These are phyloP conservation scores for Hysterangium stoloniferum DNA, from an alignment of 768 basidiomycete genomes.

Conservation along the genomic window DNA sequence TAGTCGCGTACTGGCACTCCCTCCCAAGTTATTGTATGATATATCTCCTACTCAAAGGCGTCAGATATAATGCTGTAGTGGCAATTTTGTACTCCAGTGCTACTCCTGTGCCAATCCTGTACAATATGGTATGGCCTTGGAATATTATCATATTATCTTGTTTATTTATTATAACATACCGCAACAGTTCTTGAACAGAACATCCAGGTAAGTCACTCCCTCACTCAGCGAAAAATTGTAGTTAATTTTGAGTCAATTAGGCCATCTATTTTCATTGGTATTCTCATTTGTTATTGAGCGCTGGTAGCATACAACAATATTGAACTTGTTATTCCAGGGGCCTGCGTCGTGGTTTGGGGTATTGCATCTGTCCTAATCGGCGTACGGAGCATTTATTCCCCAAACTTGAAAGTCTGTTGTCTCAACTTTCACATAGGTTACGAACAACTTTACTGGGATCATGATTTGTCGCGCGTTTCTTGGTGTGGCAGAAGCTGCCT, in stretches of 20 bases:
- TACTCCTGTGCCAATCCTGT: constrained; percentile 56
- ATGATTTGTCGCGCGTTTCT: constrained; percentile 52
- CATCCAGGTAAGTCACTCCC: constrained; percentile 34
- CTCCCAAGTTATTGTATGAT: background rate
- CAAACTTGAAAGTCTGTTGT: background rate
- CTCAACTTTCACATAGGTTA: constrained; percentile 35
- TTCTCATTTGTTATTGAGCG: background rate
- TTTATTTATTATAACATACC: background rate
- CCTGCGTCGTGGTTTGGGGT: constrained; percentile 56
- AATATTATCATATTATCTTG: background rate
- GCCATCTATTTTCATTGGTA: constrained; percentile 55
- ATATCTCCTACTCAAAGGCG: constrained; percentile 24
- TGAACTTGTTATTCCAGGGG: background rate
- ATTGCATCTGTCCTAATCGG: constrained; percentile 57
- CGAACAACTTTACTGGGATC: constrained; percentile 46
- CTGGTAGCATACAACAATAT: background rate
- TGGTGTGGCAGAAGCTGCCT: constrained; percentile 57
- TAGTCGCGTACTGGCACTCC: background rate
- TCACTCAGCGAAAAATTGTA: background rate
- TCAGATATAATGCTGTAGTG: constrained; percentile 44
- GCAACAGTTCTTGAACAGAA: constrained; percentile 42
- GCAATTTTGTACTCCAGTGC: constrained; percentile 51
- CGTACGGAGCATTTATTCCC: constrained; percentile 25
- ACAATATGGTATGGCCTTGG: constrained; percentile 46
- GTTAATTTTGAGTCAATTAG: too few relatives aligned